Evolutionary conservation across 2,329 filamentous ascomycete species (phyloP).

Genomic region (Venturia pyrina): DNA sequence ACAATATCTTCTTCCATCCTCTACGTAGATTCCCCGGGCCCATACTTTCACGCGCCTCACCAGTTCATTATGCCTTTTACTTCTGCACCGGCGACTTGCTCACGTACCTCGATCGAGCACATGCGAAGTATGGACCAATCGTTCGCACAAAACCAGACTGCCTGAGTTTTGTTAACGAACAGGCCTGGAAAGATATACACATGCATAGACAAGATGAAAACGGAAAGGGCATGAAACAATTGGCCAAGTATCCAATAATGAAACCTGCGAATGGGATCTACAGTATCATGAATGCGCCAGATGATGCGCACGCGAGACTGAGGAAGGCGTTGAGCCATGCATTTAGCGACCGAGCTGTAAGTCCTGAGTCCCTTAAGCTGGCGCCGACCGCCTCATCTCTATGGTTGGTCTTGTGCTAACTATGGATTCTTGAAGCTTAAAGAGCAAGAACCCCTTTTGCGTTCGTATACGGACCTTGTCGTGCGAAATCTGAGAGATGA

Average conservation of each 20-base stretch:
- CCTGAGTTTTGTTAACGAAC: constrained; percentile 16
- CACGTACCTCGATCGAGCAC: background rate
- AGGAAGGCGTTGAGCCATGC: constrained; percentile 12
- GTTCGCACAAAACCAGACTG: constrained; percentile 19
- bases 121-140: constrained; percentile 17
- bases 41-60: background rate
- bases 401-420: background rate
- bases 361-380: background rate
- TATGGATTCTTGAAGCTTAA: background rate
- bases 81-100: background rate
- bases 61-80: background rate
- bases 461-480: constrained; percentile 10
- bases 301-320: constrained; percentile 11
- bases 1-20: constrained; percentile 13
- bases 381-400: background rate
- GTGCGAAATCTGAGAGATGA: constrained; percentile 4
- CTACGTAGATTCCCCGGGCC: constrained; percentile 12
- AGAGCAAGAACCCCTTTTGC: constrained; percentile 12
- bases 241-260: background rate
- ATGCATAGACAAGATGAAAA: constrained; percentile 14
- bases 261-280: background rate
- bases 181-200: constrained; percentile 21
- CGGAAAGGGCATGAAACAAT: background rate
- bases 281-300: background rate
- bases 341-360: constrained; percentile 12